phyloP scores from a whole-genome alignment of 371 early-diverging fungal genomes.

The Rhizopus arrhizus region DNA sequence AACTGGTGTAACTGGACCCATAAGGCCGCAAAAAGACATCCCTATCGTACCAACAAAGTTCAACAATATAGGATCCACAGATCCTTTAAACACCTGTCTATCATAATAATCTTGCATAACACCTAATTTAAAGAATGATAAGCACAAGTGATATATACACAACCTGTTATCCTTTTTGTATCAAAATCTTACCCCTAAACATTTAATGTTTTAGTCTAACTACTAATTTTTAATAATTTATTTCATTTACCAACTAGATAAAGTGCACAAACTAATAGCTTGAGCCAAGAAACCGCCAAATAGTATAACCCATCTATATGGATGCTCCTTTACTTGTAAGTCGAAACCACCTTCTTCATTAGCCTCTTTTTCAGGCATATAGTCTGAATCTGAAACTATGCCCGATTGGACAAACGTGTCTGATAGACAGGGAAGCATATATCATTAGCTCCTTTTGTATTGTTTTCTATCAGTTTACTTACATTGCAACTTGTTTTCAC shows the following conservation, averaged over 20 bases:
- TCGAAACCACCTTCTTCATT: constrained; percentile 5
- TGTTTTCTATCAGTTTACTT: neutral
- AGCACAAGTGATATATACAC: neutral
- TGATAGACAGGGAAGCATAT: neutral
- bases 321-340: constrained; percentile 21
- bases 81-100: constrained; percentile 29
- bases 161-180: too few relatives aligned
- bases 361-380: constrained; percentile 17
- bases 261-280: constrained; percentile 35
- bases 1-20: constrained; percentile 36
- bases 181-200: constrained; percentile 16
- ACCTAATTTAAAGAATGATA: constrained; percentile 16
- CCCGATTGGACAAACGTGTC: constrained; percentile 9
- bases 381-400: constrained; percentile 13
- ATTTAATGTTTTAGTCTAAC: neutral
- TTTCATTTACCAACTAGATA: constrained; percentile 35
- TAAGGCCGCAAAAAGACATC: constrained; percentile 32
- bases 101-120: constrained; percentile 41
- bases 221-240: constrained; percentile 1
- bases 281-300: constrained; percentile 39
- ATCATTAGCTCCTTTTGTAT: too few relatives aligned
- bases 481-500: constrained; percentile 6
- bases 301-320: constrained; percentile 38
- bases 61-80: constrained; percentile 25
- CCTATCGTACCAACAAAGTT: constrained; percentile 39